Percentiles rank a stretch among this genome's conserved stretches.
Conservation (phyloP, 1,284 basidiomycete genomes). For the Trametes sp. region DNA sequence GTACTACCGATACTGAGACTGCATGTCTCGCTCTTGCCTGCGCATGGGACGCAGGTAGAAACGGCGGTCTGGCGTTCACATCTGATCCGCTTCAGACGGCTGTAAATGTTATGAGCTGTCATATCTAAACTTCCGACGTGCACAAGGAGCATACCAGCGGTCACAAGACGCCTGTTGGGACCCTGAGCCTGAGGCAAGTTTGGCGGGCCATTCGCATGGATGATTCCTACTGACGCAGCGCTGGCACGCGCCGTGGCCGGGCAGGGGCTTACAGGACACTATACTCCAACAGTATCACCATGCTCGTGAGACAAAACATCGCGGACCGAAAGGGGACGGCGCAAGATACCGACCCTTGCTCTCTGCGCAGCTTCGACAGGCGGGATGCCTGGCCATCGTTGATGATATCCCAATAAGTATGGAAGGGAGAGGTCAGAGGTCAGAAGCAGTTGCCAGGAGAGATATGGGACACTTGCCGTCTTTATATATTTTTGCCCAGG, state of each 20-base stretch:
- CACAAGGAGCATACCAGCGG: background rate
- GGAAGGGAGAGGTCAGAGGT: background rate
- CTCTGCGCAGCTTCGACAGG: constrained; percentile 5
- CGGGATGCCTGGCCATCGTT: constrained; percentile 4
- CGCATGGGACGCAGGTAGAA: background rate
- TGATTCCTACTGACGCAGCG: background rate
- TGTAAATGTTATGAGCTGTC: background rate
- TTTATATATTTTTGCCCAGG: background rate
- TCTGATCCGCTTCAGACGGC: constrained; percentile 1
- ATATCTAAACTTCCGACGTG: background rate
- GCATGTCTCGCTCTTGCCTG: background rate
- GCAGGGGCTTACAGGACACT: background rate
- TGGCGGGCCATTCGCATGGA: background rate
- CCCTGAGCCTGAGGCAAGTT: background rate
- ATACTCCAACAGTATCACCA: no score
- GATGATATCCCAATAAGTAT: background rate
- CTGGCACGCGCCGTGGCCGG: background rate
- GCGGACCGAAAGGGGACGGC: background rate
- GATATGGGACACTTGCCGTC: background rate
- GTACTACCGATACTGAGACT: background rate
- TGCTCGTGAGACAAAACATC: background rate
- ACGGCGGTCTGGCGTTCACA: background rate
- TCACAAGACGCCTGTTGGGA: constrained; percentile 1
- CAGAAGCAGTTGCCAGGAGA: background rate
- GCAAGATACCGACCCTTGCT: constrained; percentile 13